Evolutionary conservation across 1,284 basidiomycete genomes (phyloP), one percentile per base, ranked within the genome.

Genomic region (Ceratobasidium sp.): DNA sequence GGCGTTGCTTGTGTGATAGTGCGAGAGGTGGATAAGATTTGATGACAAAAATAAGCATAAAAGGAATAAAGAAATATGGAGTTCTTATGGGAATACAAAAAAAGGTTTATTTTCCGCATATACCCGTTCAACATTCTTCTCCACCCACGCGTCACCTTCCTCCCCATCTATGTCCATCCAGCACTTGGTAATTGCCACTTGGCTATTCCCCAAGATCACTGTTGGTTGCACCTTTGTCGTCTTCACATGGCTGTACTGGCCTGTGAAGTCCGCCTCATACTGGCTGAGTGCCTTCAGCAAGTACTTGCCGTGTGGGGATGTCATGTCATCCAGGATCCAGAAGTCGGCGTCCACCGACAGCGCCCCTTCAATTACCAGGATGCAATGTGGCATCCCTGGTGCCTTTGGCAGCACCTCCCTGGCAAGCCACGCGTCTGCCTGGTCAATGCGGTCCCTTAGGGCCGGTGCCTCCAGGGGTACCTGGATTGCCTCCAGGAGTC

Each of bases 261-360:
- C 26, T 12, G 15, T 33, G 57, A 62, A 62, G 61, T 62, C 61
- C 17, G 40, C 61, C 33, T 62, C 20, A 40, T 62, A 62, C 61
- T 44, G 61, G 61, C 61, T 62, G 13, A 62, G 38, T 0, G 61
- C 61, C 38, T 62, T 42, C 5, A 62, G 61, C 61, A n/a, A 62
- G 61, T 62, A 62, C 61, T 42, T 42, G n/a, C 56, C 56, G 28
- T 59, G 23, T 26, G 56, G 3, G 23, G 23, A 26, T 20, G 28
- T 26, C 56, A 59, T 59, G 23, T 59, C 56, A 15, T 59, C 56
- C 23, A 59, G 56, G 56, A 59, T 59, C 56, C 56, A 59, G 28
- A 59, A 26, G 15, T 59, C 23, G 15, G 56, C 56, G 28, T 59
- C 56, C 28, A 26, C 56, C 9, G 56, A 59, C 56, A 59, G 28